Conservation (phyloP, 352 stramenopile genomes). For the Globisporangium takayamanum region DNA sequence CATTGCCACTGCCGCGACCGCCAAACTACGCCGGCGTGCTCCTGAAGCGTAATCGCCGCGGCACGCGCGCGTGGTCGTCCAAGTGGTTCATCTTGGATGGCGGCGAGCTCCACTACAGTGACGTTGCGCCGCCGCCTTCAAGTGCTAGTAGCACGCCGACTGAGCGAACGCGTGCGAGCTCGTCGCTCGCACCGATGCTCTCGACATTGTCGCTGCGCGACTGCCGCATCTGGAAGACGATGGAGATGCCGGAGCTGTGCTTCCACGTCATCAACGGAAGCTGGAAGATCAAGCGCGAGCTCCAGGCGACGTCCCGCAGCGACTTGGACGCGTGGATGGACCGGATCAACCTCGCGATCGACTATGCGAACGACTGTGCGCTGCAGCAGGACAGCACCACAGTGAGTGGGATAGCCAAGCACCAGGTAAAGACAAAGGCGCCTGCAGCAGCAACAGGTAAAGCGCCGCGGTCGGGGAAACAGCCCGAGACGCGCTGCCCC, state of each 20-base stretch:
- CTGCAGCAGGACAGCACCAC: neutral
- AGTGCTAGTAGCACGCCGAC: slow-evolving; percentile 1
- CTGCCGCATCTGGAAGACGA: slow-evolving; percentile 84
- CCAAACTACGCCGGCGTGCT: slow-evolving; percentile 49
- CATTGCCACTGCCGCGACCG: slow-evolving; percentile 29
- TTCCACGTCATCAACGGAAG: slow-evolving; percentile 73
- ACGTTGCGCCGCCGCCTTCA: slow-evolving; percentile 16
- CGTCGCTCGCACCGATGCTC: slow-evolving; percentile 20
- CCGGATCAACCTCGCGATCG: slow-evolving; percentile 67
- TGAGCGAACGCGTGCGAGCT: slow-evolving; percentile 8
- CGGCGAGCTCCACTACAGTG: slow-evolving; percentile 66
- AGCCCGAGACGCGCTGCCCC: slow-evolving; percentile 10
- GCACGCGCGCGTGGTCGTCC: slow-evolving; percentile 59
- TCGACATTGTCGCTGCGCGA: slow-evolving; percentile 60
- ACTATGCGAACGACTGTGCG: slow-evolving; percentile 56
- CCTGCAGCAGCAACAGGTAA: slow-evolving; percentile 3
- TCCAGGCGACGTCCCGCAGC: slow-evolving; percentile 48
- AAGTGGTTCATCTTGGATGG: slow-evolving; percentile 70
- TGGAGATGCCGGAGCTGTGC: slow-evolving; percentile 75
- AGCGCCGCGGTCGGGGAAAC: slow-evolving; percentile 6
- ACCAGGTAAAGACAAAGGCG: neutral
- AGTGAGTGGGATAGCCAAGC: neutral
- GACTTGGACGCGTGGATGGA: slow-evolving; percentile 71
- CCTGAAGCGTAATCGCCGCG: slow-evolving; percentile 69
- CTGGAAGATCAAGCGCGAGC: slow-evolving; percentile 81